A percentile compares a stretch with the other conserved stretches of the same genome.
Evolutionary conservation across 371 early-diverging fungal genomes (phyloP).

Genomic region (Smittium culicis): DNA sequence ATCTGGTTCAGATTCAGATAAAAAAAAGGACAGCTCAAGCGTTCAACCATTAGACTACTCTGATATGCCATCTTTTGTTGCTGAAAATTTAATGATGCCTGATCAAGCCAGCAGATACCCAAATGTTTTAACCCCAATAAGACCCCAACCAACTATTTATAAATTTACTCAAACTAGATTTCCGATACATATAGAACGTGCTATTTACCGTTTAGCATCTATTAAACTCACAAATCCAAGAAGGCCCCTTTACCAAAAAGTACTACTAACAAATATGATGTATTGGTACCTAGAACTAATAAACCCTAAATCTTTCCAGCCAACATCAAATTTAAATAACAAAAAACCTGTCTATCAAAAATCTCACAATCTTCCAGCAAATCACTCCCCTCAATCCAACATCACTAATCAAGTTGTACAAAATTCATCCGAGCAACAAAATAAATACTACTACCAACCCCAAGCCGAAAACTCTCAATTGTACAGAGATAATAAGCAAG

Average conservation of each 20-base stretch:
- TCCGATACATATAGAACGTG: constrained; percentile 73
- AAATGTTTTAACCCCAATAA: constrained; percentile 31
- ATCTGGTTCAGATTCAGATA: background rate
- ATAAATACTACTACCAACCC: background rate
- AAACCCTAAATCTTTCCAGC: constrained; percentile 31
- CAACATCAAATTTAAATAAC: background rate
- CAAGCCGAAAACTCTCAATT: background rate
- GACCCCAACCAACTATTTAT: constrained; percentile 33
- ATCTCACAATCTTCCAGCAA: background rate
- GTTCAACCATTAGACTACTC: background rate
- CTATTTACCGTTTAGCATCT: constrained; percentile 81
- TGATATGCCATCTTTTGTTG: background rate
- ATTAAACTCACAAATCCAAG: constrained; percentile 80
- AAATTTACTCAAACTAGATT: constrained; percentile 40
- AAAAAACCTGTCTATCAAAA: background rate
- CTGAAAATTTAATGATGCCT: background rate
- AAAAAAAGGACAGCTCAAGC: background rate
- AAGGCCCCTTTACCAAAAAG: constrained; percentile 79
- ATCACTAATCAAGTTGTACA: background rate
- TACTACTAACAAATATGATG: constrained; percentile 88
- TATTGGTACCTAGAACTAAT: constrained; percentile 69
- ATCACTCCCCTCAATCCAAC: background rate
- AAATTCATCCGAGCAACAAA: background rate
- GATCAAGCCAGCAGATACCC: constrained; percentile 12
- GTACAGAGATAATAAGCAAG: background rate